These are phyloP conservation scores for Spergularia azorica DNA, from an alignment of 179 eudicot genomes.

Conservation along the genomic window DNA sequence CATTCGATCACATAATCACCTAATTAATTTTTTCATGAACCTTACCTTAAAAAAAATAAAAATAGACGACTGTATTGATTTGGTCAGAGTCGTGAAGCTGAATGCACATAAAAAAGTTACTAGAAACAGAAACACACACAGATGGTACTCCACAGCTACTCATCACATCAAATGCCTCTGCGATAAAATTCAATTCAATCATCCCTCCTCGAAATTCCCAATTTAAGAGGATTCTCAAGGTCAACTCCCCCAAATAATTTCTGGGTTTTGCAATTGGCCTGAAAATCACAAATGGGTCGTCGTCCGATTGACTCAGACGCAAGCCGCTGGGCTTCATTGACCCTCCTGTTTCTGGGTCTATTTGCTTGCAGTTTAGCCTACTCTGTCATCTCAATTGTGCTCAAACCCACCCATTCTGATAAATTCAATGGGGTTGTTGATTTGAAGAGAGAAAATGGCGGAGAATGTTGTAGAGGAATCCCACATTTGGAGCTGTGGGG, in stretches of 20 bases:
- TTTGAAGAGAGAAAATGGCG: conserved; percentile 27
- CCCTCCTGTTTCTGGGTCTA: conserved; percentile 35
- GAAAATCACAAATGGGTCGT: conserved; percentile 46
- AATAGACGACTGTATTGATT: too few relatives aligned
- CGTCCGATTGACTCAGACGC: conserved; percentile 36
- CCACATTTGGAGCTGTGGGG: conserved; percentile 93
- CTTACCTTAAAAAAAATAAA: too few relatives aligned
- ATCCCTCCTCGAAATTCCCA: too few relatives aligned
- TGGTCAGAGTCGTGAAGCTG: too few relatives aligned
- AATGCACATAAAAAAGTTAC: too few relatives aligned
- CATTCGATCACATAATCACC: too few relatives aligned
- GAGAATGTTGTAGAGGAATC: conserved; percentile 70
- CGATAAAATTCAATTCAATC: neutral
- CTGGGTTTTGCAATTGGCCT: conserved; percentile 32
- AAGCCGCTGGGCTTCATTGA: conserved; percentile 27
- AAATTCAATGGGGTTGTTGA: neutral
- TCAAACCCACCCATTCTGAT: conserved; percentile 29
- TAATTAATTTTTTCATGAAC: too few relatives aligned
- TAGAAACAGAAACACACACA: neutral
- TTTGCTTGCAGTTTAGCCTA: conserved; percentile 39
- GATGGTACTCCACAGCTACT: neutral
- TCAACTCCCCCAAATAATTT: conserved; percentile 12
- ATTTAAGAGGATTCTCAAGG: neutral
- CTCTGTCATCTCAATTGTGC: conserved; percentile 26
- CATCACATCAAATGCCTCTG: neutral